These are phyloP conservation scores for Blastobotrys elegans DNA, from an alignment of 1,139 yeast genomes.

Conservation along the genomic window DNA sequence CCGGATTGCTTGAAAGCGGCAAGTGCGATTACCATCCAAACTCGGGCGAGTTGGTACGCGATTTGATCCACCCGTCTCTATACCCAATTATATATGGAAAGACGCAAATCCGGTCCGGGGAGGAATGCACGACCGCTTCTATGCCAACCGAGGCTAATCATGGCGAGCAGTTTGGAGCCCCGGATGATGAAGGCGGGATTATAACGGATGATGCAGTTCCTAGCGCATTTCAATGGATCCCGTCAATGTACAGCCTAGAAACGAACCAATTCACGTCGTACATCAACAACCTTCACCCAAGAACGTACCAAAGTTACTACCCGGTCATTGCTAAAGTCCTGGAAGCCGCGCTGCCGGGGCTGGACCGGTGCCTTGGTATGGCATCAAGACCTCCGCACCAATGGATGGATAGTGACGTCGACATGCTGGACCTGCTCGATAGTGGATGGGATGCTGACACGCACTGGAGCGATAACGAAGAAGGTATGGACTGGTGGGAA, in stretches of 20 bases:
- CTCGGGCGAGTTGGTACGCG: slow-evolving; percentile 35
- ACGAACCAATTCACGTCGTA: slow-evolving; percentile 32
- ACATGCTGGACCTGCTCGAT: too few relatives aligned
- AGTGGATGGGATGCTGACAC: too few relatives aligned
- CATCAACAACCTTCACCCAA: slow-evolving; percentile 42
- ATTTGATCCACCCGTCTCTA: slow-evolving; percentile 44
- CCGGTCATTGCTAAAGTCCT: slow-evolving; percentile 34
- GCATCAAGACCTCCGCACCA: too few relatives aligned
- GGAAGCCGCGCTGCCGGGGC: slow-evolving; percentile 33
- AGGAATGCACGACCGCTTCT: neutral
- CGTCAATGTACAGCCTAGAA: slow-evolving; percentile 19
- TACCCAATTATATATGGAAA: slow-evolving; percentile 31
- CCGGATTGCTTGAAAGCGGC: neutral
- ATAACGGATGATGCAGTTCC: neutral
- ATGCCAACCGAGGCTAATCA: too few relatives aligned
- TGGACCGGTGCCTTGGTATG: too few relatives aligned
- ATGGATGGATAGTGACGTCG: too few relatives aligned
- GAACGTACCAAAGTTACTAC: slow-evolving; percentile 30
- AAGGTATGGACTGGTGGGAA: too few relatives aligned
- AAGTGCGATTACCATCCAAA: slow-evolving; percentile 38
- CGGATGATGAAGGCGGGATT: neutral
- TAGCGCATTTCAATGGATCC: slow-evolving; percentile 25
- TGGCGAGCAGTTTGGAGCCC: too few relatives aligned
- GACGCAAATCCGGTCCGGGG: neutral
- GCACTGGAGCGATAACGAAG: too few relatives aligned